Conservation (phyloP, 2,329 filamentous ascomycete genomes). For the Epichloe sp. region DNA sequence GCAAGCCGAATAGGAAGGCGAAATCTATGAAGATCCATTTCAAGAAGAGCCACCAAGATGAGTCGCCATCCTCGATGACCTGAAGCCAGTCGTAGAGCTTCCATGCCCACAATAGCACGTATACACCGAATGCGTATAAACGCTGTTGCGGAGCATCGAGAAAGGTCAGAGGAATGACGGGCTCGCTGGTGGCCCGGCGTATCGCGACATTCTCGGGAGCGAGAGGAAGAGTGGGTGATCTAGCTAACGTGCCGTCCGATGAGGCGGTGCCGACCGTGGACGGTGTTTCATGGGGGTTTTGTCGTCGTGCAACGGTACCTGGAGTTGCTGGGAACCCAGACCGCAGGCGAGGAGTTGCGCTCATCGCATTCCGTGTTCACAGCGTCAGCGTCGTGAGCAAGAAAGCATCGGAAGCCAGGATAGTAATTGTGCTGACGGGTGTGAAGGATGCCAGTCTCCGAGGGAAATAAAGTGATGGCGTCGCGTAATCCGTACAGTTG, state of each 20-base stretch:
- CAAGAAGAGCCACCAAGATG: conserved; percentile 80
- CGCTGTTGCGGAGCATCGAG: conserved; percentile 87
- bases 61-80: conserved; percentile 66
- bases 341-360: conserved; percentile 67
- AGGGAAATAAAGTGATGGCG: neutral
- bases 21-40: conserved; percentile 91
- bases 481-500: neutral
- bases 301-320: conserved; percentile 30
- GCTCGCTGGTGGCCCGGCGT: conserved; percentile 26
- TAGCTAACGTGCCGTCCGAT: conserved; percentile 17
- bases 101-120: conserved; percentile 64
- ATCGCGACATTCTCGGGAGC: conserved; percentile 30
- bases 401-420: conserved; percentile 5
- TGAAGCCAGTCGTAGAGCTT: conserved; percentile 76
- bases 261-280: conserved; percentile 18
- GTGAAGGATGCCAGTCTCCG: neutral
- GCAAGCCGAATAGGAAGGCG: conserved; percentile 74
- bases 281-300: conserved; percentile 20
- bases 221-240: conserved; percentile 27
- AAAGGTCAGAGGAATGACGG: conserved; percentile 67
- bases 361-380: conserved; percentile 55
- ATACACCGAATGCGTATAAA: conserved; percentile 73
- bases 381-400: conserved; percentile 1
- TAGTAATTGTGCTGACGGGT: neutral
- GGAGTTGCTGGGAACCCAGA: conserved; percentile 73